phyloP scores from a whole-genome alignment of 257 asterid genomes.

The Pogostemon cablin region DNA sequence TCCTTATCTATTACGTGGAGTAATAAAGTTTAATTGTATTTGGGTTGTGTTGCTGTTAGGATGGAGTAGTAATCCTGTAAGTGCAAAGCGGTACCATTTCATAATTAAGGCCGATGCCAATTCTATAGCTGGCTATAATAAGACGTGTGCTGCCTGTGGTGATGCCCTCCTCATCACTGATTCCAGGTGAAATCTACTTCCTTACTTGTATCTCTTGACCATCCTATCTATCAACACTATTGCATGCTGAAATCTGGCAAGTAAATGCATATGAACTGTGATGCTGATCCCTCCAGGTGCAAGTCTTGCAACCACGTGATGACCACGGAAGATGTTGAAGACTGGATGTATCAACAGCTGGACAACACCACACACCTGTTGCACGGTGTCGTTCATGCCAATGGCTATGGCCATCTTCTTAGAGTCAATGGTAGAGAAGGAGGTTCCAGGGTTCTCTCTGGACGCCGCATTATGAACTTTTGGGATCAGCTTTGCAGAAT shows the following conservation, averaged over 20 bases:
- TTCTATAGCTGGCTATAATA: constrained; percentile 72
- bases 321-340: constrained; percentile 90
- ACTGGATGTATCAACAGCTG: constrained; percentile 87
- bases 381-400: constrained; percentile 85
- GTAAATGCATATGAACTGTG: too few relatives aligned
- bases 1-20: too few relatives aligned
- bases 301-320: constrained; percentile 79
- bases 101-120: constrained; percentile 89
- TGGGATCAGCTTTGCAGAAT: constrained; percentile 87
- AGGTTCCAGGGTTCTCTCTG: constrained; percentile 86
- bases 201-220: background rate
- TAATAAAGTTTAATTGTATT: background rate
- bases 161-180: constrained; percentile 69
- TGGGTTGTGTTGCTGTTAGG: constrained; percentile 43
- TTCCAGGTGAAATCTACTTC: constrained; percentile 56
- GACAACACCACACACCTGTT: constrained; percentile 86
- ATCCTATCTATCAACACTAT: too few relatives aligned
- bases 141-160: constrained; percentile 81
- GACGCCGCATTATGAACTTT: constrained; percentile 75
- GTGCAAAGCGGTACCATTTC: constrained; percentile 90
- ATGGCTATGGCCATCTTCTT: constrained; percentile 94
- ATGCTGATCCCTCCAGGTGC: constrained; percentile 49
- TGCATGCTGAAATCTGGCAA: too few relatives aligned
- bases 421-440: constrained; percentile 97
- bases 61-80: constrained; percentile 93